phyloP scores from a whole-genome alignment of 352 stramenopile species.

The Thalassiosira hispida region DNA sequence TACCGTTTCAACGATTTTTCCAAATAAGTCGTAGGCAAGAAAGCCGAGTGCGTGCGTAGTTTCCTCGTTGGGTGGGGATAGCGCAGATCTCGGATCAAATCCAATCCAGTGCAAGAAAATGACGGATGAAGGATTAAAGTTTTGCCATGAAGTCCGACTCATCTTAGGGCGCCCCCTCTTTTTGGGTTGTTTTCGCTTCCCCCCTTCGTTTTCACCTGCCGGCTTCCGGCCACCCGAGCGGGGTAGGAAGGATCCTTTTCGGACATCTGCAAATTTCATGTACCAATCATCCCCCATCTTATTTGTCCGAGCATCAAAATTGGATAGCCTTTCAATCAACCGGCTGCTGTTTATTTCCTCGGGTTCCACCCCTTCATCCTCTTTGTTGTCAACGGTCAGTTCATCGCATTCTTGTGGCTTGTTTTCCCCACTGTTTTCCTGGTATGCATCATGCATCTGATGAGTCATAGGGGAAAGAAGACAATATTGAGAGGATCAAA shows the following conservation, averaged over 20 bases:
- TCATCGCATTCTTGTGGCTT: slow-evolving; percentile 27
- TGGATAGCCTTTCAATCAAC: slow-evolving; percentile 60
- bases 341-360: slow-evolving; percentile 39
- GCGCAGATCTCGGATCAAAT: slow-evolving; percentile 62
- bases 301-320: slow-evolving; percentile 77
- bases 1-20: slow-evolving; percentile 79
- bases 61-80: slow-evolving; percentile 70
- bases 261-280: slow-evolving; percentile 68
- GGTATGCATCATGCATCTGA: slow-evolving; percentile 66
- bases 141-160: slow-evolving; percentile 53
- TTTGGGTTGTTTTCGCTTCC: slow-evolving; percentile 29
- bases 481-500: background rate
- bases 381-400: slow-evolving; percentile 20
- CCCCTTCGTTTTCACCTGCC: slow-evolving; percentile 25
- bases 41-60: slow-evolving; percentile 76
- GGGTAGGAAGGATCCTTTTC: slow-evolving; percentile 71
- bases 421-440: slow-evolving; percentile 44
- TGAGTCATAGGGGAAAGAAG: background rate
- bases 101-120: slow-evolving; percentile 83
- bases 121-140: slow-evolving; percentile 51
- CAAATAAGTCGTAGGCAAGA: slow-evolving; percentile 79
- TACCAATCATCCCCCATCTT: slow-evolving; percentile 75
- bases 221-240: slow-evolving; percentile 3
- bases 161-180: slow-evolving; percentile 30
- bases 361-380: slow-evolving; percentile 26